Base-by-base conservation (phyloP, 495 filamentous ascomycete genomes). In the Usnea hakonensis region DNA sequence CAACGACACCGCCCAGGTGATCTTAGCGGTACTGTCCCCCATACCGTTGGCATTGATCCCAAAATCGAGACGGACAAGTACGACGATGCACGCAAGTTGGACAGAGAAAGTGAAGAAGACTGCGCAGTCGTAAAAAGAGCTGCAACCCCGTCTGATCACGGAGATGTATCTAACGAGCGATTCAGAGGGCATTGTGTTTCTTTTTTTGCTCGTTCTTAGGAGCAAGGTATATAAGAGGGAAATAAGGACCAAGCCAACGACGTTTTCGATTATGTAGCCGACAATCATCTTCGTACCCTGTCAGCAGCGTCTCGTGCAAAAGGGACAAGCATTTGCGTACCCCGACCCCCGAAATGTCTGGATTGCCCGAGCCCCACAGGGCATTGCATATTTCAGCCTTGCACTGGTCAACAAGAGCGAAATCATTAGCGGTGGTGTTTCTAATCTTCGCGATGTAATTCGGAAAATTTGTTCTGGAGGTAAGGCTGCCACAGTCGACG, bases 81-180 rank as follows among this genome's bases (percentile, higher is more conserved):
- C 67, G 40, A 72, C 61, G 50, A 73, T 68, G 44, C 68, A 72
- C 7, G 75, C 69, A 21, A 77, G 62, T 60, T 77, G 75, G 38
- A 76, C 67, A 14, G 69, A 65, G 30, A 71, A 63, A 21, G 70
- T 63, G 57, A 77, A 74, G 67, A 74, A 74, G 16, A 68, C 55
- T 11, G 73, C 68, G 40, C 66, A 67, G 64, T 74, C 69, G 55
- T 69, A 69, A 61, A 70, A 74, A 10, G 50, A 52, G 13, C 50
- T 46, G n/a, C 58, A 65, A 11, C 63, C 58, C 60, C 41, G 40
- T 48, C 28, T 48, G 17, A 58, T 17, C 6, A 61, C 41, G 53
- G 41, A 30, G 17, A 40, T 21, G 17, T 23, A 48, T 8, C 53
- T 57, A n/a, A 35, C 30, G 26, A 61, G 30, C 30, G 21, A 23